Conservation (phyloP, 2,329 filamentous ascomycete genomes). For the Fusarium proliferatum region DNA sequence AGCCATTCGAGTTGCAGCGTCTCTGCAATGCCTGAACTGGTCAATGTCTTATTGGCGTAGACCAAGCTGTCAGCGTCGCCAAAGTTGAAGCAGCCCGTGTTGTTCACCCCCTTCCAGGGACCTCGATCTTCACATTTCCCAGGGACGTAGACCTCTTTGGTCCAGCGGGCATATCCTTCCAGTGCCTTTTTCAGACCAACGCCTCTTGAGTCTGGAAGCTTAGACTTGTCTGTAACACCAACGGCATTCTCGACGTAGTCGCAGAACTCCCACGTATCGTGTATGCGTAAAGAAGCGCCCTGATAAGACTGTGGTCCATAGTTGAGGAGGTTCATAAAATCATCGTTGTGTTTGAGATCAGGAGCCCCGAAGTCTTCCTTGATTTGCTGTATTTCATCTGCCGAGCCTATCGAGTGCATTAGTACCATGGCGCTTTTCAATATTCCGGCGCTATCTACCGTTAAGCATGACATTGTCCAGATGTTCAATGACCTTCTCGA, state of each 20-base stretch:
- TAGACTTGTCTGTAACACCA: not conserved
- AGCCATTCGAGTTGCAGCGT: not conserved
- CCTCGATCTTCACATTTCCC: not conserved
- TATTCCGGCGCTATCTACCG: not conserved
- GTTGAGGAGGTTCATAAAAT: slow-evolving; percentile 1
- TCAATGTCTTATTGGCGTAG: not conserved
- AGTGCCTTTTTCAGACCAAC: not conserved
- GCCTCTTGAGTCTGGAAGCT: not conserved
- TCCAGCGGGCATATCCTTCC: slow-evolving; percentile 4
- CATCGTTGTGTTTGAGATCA: not conserved
- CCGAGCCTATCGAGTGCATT: not conserved
- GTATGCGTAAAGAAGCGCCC: not conserved
- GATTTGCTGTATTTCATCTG: not conserved
- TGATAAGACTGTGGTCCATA: not conserved
- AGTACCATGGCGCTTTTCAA: not conserved
- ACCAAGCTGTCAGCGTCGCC: slow-evolving; percentile 3
- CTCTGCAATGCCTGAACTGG: not conserved
- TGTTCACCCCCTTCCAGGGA: slow-evolving; percentile 2
- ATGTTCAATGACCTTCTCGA: not conserved
- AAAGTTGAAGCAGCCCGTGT: slow-evolving; percentile 11
- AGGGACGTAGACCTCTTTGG: not conserved
- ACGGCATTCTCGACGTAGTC: not conserved
- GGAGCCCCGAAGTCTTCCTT: not conserved
- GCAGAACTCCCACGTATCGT: not conserved
- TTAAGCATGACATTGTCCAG: not conserved